Conservation (phyloP, 495 filamentous ascomycete genomes). For the Aspergillus baeticus region DNA sequence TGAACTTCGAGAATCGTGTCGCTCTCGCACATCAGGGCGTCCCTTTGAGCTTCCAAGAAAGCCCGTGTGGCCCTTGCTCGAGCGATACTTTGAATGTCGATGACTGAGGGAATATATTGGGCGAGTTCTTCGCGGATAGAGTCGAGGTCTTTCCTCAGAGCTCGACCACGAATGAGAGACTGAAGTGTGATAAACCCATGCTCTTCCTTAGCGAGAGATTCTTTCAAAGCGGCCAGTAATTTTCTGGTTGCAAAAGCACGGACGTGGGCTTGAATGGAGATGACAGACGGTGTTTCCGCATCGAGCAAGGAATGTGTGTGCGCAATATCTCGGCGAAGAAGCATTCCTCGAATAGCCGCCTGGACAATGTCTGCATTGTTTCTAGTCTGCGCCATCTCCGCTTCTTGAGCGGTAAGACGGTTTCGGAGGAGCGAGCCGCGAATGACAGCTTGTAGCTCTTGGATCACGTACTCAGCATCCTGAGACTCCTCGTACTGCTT, state of each 20-base stretch:
- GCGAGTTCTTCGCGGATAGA: constrained; percentile 27
- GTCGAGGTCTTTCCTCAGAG: constrained; percentile 24
- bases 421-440: constrained; percentile 48
- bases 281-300: constrained; percentile 33
- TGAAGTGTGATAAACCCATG: constrained; percentile 36
- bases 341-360: constrained; percentile 52
- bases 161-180: constrained; percentile 40
- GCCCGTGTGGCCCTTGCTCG: constrained; percentile 35
- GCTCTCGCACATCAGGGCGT: constrained; percentile 34
- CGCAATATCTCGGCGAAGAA: constrained; percentile 41
- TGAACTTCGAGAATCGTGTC: constrained; percentile 44
- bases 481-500: constrained; percentile 39
- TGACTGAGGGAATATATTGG: constrained; percentile 28
- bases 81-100: constrained; percentile 33
- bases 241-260: constrained; percentile 39
- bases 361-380: constrained; percentile 34
- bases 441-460: constrained; percentile 30
- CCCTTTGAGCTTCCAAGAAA: constrained; percentile 32
- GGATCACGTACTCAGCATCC: constrained; percentile 41
- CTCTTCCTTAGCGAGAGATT: constrained; percentile 33
- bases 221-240: constrained; percentile 23
- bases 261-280: constrained; percentile 45
- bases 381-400: constrained; percentile 38
- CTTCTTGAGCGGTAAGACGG: constrained; percentile 49
- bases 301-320: constrained; percentile 31